Percentiles rank a stretch among this genome's conserved stretches.
These are phyloP conservation scores for Lasiodiplodia sp. DNA, from an alignment of 2,329 filamentous ascomycete species.

Conservation along the genomic window DNA sequence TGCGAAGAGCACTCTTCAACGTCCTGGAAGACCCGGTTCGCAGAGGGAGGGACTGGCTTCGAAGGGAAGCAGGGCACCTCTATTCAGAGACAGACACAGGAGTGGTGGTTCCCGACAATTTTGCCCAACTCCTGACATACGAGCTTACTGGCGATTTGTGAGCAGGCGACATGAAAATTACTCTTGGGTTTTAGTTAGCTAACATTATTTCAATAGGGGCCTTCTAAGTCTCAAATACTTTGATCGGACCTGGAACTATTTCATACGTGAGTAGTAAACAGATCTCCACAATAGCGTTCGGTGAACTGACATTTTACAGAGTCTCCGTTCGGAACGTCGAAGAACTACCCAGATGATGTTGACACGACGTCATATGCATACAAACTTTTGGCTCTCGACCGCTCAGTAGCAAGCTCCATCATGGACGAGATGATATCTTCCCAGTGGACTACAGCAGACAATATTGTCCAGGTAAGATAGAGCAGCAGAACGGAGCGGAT, in stretches of 20 bases:
- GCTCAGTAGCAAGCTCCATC: slow-evolving; percentile 3
- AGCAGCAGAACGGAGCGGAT: too few species aligned
- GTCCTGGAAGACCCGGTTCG: slow-evolving; percentile 35
- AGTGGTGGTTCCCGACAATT: slow-evolving; percentile 38
- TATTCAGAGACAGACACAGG: slow-evolving; percentile 36
- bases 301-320: slow-evolving; percentile 12
- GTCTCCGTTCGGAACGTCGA: slow-evolving; percentile 31
- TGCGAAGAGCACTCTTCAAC: slow-evolving; percentile 33
- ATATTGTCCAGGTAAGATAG: slow-evolving; percentile 13
- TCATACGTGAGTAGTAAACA: slow-evolving; percentile 33
- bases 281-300: neutral
- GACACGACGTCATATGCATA: slow-evolving; percentile 46
- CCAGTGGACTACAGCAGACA: slow-evolving; percentile 6
- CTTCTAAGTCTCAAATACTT: slow-evolving; percentile 23
- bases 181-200: neutral
- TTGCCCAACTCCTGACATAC: slow-evolving; percentile 42
- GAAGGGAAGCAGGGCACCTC: slow-evolving; percentile 34
- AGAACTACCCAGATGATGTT: slow-evolving; percentile 44
- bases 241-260: slow-evolving; percentile 40
- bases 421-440: slow-evolving; percentile 20
- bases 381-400: slow-evolving; percentile 35
- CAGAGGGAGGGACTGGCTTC: slow-evolving; percentile 36
- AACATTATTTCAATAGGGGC: slow-evolving; percentile 12
- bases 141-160: slow-evolving; percentile 36
- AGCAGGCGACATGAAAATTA: slow-evolving; percentile 4